Evolutionary conservation across 495 filamentous ascomycete species (phyloP).

Genomic region (Podospora conica): DNA sequence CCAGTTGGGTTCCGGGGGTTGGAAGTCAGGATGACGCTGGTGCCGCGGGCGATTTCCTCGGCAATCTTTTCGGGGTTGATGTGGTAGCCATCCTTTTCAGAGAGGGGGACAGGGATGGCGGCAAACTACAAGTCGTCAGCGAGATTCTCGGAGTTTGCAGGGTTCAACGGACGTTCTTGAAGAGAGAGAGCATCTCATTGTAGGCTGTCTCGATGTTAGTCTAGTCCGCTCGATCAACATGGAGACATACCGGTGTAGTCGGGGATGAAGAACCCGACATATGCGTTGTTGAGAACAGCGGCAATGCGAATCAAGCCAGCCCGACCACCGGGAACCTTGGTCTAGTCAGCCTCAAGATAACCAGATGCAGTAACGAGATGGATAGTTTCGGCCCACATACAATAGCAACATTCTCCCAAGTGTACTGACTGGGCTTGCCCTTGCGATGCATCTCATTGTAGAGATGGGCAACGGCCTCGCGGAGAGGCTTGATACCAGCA

Average conservation of each 20-base stretch:
- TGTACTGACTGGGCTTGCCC: constrained; percentile 84
- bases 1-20: constrained; percentile 97
- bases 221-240: background rate
- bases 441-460: constrained; percentile 91
- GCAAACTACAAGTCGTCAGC: constrained; percentile 55
- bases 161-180: constrained; percentile 61
- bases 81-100: constrained; percentile 77
- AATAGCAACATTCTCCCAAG: constrained; percentile 99
- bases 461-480: constrained; percentile 82
- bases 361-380: background rate
- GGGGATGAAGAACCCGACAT: constrained; percentile 81
- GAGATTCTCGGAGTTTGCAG: background rate
- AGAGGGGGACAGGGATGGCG: constrained; percentile 79
- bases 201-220: constrained; percentile 51
- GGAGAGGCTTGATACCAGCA: constrained; percentile 83
- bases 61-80: constrained; percentile 90
- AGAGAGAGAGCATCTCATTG: constrained; percentile 92
- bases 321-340: constrained; percentile 71
- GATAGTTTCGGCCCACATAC: constrained; percentile 28
- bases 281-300: constrained; percentile 86
- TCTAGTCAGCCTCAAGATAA: background rate
- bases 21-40: constrained; percentile 85
- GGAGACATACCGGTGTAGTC: constrained; percentile 44
- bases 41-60: constrained; percentile 81
- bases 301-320: constrained; percentile 92